These are phyloP conservation scores for Perilla frutescens DNA, from an alignment of 257 asterid species.

Conservation along the genomic window DNA sequence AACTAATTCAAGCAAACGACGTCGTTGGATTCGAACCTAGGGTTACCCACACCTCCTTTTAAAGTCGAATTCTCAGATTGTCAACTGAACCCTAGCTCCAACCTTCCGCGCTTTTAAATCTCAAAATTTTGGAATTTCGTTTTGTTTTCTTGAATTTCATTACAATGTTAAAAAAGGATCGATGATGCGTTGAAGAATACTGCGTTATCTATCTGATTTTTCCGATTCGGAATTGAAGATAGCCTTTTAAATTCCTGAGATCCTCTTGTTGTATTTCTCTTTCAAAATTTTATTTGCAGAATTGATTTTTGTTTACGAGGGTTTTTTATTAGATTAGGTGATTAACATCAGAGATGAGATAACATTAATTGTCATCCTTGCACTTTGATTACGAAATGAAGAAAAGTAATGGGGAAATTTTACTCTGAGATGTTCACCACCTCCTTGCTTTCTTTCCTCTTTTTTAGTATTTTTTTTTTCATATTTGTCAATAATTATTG, in stretches of 20 bases:
- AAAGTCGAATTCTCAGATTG: too few relatives aligned
- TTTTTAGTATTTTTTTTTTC: neutral
- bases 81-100: too few relatives aligned
- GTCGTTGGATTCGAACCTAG: too few relatives aligned
- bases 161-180: slow-evolving; percentile 34
- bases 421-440: slow-evolving; percentile 59
- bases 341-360: slow-evolving; percentile 62
- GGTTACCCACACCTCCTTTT: too few relatives aligned
- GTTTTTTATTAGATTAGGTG: neutral
- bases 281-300: neutral
- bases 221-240: slow-evolving; percentile 55
- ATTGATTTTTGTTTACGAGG: neutral
- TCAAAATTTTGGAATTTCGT: too few relatives aligned
- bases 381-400: slow-evolving; percentile 80
- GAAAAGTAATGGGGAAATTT: slow-evolving; percentile 64
- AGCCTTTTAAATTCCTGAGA: slow-evolving; percentile 47
- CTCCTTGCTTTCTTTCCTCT: too few relatives aligned
- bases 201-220: slow-evolving; percentile 80
- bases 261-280: slow-evolving; percentile 12
- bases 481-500: neutral
- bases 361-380: slow-evolving; percentile 67
- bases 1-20: too few relatives aligned
- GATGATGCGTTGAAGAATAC: slow-evolving; percentile 51
- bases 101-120: too few relatives aligned
- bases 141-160: neutral